phyloP scores from a whole-genome alignment of 163 green algal genomes.

The Volvox carteri region DNA sequence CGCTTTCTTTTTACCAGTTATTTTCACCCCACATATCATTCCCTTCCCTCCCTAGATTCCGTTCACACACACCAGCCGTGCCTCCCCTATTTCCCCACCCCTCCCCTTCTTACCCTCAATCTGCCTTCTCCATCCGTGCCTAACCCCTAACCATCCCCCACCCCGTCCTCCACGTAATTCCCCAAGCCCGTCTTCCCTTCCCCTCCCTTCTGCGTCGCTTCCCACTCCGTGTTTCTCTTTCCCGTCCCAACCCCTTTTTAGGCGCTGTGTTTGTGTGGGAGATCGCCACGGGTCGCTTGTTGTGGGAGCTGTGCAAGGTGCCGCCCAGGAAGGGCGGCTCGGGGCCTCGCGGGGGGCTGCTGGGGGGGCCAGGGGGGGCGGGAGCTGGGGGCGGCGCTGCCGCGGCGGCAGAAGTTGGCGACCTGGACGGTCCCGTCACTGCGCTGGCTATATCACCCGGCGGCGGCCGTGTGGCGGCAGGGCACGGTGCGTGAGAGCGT shows the following conservation, averaged over 20 bases:
- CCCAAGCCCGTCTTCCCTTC: neutral
- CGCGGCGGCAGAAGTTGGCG: neutral
- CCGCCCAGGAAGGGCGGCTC: neutral
- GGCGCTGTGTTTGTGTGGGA: slow-evolving; percentile 50
- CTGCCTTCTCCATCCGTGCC: too few species aligned
- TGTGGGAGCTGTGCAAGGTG: slow-evolving; percentile 5
- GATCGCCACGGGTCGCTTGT: slow-evolving; percentile 21
- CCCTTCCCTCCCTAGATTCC: too few species aligned
- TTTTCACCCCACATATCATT: too few species aligned
- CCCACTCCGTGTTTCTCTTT: too few species aligned
- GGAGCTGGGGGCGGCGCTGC: neutral
- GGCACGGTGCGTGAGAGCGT: slow-evolving; percentile 26
- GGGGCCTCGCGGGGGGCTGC: neutral
- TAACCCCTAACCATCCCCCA: neutral
- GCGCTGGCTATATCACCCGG: slow-evolving; percentile 32
- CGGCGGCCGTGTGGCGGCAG: slow-evolving; percentile 13
- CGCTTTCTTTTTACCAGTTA: too few species aligned
- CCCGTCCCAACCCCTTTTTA: neutral
- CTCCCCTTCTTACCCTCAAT: too few species aligned
- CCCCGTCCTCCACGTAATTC: neutral
- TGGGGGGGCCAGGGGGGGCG: too few species aligned
- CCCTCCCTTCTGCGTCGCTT: too few species aligned
- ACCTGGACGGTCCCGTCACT: slow-evolving; percentile 36
- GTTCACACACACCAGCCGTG: too few species aligned
- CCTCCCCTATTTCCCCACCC: too few species aligned